phyloP scores from a whole-genome alignment of 2,329 filamentous ascomycete species.

The Rhynchosporium graminicola region DNA sequence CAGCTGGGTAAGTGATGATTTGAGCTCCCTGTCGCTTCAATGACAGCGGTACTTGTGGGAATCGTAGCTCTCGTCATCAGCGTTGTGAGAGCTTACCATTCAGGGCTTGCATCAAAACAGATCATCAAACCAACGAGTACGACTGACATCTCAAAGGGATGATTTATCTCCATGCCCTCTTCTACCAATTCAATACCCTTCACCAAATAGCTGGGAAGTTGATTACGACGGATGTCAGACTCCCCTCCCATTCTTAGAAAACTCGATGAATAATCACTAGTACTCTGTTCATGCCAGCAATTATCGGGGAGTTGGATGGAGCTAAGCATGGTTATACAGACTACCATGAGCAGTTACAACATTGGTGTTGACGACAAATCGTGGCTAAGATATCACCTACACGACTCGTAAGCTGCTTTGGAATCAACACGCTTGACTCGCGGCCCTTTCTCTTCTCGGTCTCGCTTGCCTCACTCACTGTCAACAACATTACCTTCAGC shows the following conservation, averaged over 20 bases:
- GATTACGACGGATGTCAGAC: slow-evolving; percentile 2
- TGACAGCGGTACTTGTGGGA: slow-evolving; percentile 24
- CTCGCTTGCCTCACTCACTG: background rate
- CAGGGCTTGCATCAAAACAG: slow-evolving; percentile 24
- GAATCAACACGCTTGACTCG: slow-evolving; percentile 7
- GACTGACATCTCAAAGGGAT: slow-evolving; percentile 22
- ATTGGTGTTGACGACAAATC: background rate
- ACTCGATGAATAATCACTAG: no score
- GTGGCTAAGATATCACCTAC: background rate
- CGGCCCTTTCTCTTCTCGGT: background rate
- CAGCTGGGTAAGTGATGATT: slow-evolving; percentile 26
- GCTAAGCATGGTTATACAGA: background rate
- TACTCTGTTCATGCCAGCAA: no score
- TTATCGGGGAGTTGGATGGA: no score
- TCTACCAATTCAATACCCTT: slow-evolving; percentile 9
- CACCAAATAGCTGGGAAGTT: slow-evolving; percentile 4
- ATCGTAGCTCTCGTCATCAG: slow-evolving; percentile 21
- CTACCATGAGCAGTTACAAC: background rate
- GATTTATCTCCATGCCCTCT: slow-evolving; percentile 22
- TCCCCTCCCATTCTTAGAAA: slow-evolving; percentile 13
- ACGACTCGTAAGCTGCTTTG: slow-evolving; percentile 15
- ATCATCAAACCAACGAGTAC: slow-evolving; percentile 24
- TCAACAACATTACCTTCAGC: background rate
- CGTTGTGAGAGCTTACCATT: background rate
- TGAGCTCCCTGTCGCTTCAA: slow-evolving; percentile 24